Percentiles rank a stretch among this genome's conserved stretches.
phyloP scores from a whole-genome alignment of 768 basidiomycete genomes.

The Holtermanniella nyarrowii region DNA sequence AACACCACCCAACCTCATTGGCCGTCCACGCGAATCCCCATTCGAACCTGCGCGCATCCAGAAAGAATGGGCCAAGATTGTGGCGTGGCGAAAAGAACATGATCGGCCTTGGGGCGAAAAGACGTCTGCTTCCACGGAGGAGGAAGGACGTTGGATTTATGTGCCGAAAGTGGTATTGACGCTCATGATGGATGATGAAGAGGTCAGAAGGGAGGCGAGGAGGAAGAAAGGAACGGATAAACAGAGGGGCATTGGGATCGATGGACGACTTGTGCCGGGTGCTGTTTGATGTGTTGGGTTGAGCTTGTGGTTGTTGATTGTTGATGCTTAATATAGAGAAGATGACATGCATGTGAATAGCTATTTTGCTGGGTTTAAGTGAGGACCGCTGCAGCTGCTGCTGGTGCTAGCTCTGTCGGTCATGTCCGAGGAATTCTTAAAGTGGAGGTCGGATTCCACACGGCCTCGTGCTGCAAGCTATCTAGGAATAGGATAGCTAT shows the following conservation, averaged over 20 bases:
- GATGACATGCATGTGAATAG: too few species aligned
- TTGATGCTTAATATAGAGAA: too few species aligned
- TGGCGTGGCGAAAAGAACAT: constrained; percentile 21
- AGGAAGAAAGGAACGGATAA: constrained; percentile 21
- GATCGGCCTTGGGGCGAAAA: constrained; percentile 31
- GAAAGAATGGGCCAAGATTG: constrained; percentile 25
- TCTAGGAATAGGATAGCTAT: too few species aligned
- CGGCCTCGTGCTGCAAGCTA: too few species aligned
- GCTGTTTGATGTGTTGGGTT: constrained; percentile 16
- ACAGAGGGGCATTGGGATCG: constrained; percentile 17
- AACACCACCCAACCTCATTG: constrained; percentile 1
- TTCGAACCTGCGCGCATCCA: constrained; percentile 12
- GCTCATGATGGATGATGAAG: constrained; percentile 12
- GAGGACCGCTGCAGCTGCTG: too few species aligned
- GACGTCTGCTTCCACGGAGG: constrained; percentile 13
- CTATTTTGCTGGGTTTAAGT: too few species aligned
- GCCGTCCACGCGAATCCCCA: constrained; percentile 13
- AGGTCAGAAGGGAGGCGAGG: constrained; percentile 9
- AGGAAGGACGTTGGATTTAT: constrained; percentile 24
- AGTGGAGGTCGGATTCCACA: too few species aligned
- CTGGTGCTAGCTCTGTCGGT: too few species aligned
- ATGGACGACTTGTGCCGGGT: constrained; percentile 24
- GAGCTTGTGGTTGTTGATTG: too few species aligned
- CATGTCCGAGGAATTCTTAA: too few species aligned
- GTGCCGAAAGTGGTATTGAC: constrained; percentile 14